Percentiles rank a stretch among this genome's conserved stretches.
Conservation (phyloP, 1,284 basidiomycete species). For the Sporisorium iseilematis-ciliati region DNA sequence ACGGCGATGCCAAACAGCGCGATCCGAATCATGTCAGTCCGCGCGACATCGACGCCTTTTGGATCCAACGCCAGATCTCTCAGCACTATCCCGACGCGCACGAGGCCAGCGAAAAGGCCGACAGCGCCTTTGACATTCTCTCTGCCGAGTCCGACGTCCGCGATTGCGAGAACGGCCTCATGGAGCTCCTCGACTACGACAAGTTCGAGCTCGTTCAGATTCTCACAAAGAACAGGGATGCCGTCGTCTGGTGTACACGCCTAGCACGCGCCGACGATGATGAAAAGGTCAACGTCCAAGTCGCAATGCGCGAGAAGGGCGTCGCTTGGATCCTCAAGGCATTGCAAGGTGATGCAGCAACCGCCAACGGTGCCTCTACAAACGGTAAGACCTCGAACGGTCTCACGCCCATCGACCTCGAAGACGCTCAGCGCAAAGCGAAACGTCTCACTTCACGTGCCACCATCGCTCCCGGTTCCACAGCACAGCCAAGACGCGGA, state of each 20-base stretch:
- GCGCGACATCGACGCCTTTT: constrained; percentile 94
- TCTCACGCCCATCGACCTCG: constrained; percentile 81
- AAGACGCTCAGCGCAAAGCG: constrained; percentile 71
- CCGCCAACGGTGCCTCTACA: constrained; percentile 14
- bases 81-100: constrained; percentile 92
- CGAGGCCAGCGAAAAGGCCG: constrained; percentile 91
- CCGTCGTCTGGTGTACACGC: constrained; percentile 98
- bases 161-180: constrained; percentile 95
- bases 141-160: constrained; percentile 86
- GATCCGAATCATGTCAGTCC: constrained; percentile 76
- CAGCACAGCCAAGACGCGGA: constrained; percentile 81
- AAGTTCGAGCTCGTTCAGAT: constrained; percentile 90
- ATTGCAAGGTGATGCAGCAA: constrained; percentile 71
- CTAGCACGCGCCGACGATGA: constrained; percentile 89
- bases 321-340: constrained; percentile 95
- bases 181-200: constrained; percentile 95
- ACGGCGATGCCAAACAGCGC: constrained; percentile 73
- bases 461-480: constrained; percentile 88
- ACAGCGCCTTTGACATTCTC: constrained; percentile 86
- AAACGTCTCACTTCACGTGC: constrained; percentile 81
- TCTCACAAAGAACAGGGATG: constrained; percentile 94
- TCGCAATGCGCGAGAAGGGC: constrained; percentile 97
- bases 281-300: constrained; percentile 92
- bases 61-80: constrained; percentile 94
- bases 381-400: constrained; percentile 67